Conservation (phyloP, 352 stramenopile genomes). For the Phytophthora capsici region DNA sequence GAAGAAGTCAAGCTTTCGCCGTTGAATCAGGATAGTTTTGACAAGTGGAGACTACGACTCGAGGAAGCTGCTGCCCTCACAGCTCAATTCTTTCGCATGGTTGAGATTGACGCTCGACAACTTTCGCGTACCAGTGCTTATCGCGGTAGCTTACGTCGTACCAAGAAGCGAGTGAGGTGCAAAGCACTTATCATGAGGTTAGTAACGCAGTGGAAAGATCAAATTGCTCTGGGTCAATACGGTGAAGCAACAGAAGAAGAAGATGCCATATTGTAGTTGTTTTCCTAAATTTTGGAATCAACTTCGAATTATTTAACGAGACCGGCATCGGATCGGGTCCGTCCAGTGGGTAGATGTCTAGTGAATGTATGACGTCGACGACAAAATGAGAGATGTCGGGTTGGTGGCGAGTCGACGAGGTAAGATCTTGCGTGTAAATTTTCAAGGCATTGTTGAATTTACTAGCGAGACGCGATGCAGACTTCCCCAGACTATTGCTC, state of each 20-base stretch:
- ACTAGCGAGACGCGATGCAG: not conserved
- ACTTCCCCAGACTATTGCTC: not conserved
- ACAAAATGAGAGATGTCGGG: not conserved
- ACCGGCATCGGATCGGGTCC: not conserved
- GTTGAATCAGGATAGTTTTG: not conserved
- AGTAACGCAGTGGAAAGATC: not conserved
- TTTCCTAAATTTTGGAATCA: too few relatives aligned
- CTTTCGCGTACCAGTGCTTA: not conserved
- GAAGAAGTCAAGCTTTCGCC: not conserved
- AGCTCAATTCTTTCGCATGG: conserved; percentile 1
- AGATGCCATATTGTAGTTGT: not conserved
- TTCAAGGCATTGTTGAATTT: not conserved
- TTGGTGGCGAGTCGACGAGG: not conserved
- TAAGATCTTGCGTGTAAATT: not conserved
- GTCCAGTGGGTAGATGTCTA: not conserved
- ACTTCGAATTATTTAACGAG: too few relatives aligned
- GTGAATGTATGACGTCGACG: not conserved
- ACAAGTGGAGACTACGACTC: not conserved
- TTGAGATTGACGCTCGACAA: conserved; percentile 1
- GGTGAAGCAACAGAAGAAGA: not conserved
- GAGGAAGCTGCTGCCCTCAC: not conserved
- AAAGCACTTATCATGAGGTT: not conserved
- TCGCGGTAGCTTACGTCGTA: not conserved
- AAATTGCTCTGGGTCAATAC: not conserved
- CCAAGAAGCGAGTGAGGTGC: not conserved